Evolutionary conservation across 257 asterid genomes (phyloP).

Genomic region (Perilla frutescens): DNA sequence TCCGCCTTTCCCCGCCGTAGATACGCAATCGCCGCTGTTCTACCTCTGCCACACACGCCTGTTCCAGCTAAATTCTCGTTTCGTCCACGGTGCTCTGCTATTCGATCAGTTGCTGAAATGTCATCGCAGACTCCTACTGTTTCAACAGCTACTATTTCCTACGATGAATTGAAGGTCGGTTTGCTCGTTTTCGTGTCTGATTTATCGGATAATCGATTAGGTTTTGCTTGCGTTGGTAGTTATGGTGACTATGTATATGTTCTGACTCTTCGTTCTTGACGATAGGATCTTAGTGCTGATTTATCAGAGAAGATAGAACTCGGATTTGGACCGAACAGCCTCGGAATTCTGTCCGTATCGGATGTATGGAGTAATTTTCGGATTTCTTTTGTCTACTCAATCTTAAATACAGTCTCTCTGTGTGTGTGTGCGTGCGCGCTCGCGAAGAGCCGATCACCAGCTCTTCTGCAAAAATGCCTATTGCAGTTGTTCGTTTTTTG

Average conservation of each 20-base stretch:
- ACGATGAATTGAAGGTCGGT: slow-evolving; percentile 56
- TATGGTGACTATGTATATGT: background rate
- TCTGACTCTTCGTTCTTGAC: slow-evolving; percentile 34
- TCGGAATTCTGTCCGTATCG: slow-evolving; percentile 78
- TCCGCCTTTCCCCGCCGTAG: slow-evolving; percentile 26
- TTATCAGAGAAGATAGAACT: slow-evolving; percentile 70
- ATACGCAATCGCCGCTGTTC: slow-evolving; percentile 19
- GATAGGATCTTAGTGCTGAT: slow-evolving; percentile 66
- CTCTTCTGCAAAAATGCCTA: background rate
- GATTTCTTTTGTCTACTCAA: background rate
- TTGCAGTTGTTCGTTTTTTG: no score
- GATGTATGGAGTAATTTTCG: slow-evolving; percentile 54
- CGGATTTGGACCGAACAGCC: slow-evolving; percentile 87
- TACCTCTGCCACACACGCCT: slow-evolving; percentile 12
- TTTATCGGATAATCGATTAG: background rate
- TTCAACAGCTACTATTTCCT: slow-evolving; percentile 64
- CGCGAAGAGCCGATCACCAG: background rate
- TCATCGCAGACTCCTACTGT: slow-evolving; percentile 47
- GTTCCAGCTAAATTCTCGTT: slow-evolving; percentile 3
- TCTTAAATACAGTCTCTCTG: background rate
- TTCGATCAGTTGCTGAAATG: slow-evolving; percentile 38
- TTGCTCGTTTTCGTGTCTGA: background rate
- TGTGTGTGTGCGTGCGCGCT: background rate
- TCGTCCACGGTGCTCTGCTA: slow-evolving; percentile 26
- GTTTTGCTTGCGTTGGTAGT: background rate